phyloP scores from a whole-genome alignment of 148 eudicot species.

The Amaranthus cruentus region DNA sequence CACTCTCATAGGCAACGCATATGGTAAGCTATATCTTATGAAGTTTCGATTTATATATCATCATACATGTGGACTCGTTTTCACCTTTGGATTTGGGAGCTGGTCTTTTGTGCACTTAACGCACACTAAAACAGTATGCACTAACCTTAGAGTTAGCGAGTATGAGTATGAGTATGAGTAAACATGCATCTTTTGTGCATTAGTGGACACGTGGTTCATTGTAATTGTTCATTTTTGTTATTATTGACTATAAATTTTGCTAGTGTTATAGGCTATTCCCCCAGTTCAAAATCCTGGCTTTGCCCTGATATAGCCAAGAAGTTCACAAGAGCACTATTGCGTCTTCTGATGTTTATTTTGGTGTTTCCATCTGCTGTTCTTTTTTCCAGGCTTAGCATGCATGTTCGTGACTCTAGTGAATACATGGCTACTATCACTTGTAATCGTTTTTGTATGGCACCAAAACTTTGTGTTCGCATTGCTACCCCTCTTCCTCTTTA shows the following conservation, averaged over 20 bases:
- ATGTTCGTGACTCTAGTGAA: slow-evolving; percentile 35
- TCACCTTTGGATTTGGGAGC: neutral
- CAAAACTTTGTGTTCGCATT: slow-evolving; percentile 25
- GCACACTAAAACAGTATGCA: too few species aligned
- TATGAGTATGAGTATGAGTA: too few species aligned
- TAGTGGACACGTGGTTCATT: too few species aligned
- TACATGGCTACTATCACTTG: slow-evolving; percentile 40
- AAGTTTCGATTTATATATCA: neutral
- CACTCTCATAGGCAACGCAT: slow-evolving; percentile 40
- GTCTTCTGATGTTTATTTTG: too few species aligned
- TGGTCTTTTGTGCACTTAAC: neutral
- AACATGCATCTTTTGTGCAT: too few species aligned
- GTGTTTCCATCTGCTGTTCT: neutral
- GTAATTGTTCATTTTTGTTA: too few species aligned
- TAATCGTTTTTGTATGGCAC: slow-evolving; percentile 36
- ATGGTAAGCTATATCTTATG: slow-evolving; percentile 28
- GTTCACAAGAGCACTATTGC: too few species aligned
- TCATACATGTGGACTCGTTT: neutral
- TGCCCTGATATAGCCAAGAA: too few species aligned
- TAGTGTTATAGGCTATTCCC: too few species aligned
- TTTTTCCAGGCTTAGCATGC: slow-evolving; percentile 38
- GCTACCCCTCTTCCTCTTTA: slow-evolving; percentile 30
- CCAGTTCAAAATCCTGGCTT: too few species aligned
- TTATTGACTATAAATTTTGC: too few species aligned
- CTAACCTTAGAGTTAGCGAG: too few species aligned